phyloP scores from a whole-genome alignment of 768 basidiomycete species.

The Pleurotus ostreatus region DNA sequence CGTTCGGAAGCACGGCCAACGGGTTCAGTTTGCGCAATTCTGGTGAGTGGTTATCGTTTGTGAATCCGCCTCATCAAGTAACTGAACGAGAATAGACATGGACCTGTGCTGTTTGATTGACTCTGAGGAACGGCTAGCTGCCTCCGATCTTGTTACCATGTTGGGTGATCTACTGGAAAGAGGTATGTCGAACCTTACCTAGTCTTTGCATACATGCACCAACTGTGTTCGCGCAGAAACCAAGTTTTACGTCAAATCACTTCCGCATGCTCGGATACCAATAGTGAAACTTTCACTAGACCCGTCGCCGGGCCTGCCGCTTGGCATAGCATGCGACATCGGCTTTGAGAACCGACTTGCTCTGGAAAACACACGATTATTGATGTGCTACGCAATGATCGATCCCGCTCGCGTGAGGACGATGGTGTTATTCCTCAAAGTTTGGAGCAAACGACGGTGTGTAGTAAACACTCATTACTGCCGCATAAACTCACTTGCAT shows the following conservation, averaged over 20 bases:
- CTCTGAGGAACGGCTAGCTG: constrained; percentile 71
- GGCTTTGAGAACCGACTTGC: constrained; percentile 98
- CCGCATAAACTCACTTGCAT: background rate
- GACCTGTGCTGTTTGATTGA: constrained; percentile 97
- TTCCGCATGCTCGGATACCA: constrained; percentile 96
- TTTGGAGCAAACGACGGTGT: constrained; percentile 95
- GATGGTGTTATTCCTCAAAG: constrained; percentile 95
- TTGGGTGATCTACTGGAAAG: constrained; percentile 90
- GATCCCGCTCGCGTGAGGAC: constrained; percentile 93
- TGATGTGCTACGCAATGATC: constrained; percentile 97
- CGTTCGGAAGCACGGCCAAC: constrained; percentile 96
- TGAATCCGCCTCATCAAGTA: constrained; percentile 11
- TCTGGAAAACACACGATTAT: constrained; percentile 91
- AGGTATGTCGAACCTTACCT: constrained; percentile 48
- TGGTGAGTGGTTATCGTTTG: constrained; percentile 41
- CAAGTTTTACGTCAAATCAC: constrained; percentile 92
- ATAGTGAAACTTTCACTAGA: constrained; percentile 96
- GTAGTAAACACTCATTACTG: constrained; percentile 16
- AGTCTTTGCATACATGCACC: constrained; percentile 1
- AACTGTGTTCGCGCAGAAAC: constrained; percentile 56
- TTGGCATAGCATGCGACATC: constrained; percentile 96
- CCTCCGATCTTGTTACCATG: constrained; percentile 90
- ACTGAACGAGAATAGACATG: constrained; percentile 68
- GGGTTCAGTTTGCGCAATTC: constrained; percentile 96
- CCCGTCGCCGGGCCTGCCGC: constrained; percentile 74